phyloP scores from a whole-genome alignment of 306 rosid genomes.

The Parietaria judaica region DNA sequence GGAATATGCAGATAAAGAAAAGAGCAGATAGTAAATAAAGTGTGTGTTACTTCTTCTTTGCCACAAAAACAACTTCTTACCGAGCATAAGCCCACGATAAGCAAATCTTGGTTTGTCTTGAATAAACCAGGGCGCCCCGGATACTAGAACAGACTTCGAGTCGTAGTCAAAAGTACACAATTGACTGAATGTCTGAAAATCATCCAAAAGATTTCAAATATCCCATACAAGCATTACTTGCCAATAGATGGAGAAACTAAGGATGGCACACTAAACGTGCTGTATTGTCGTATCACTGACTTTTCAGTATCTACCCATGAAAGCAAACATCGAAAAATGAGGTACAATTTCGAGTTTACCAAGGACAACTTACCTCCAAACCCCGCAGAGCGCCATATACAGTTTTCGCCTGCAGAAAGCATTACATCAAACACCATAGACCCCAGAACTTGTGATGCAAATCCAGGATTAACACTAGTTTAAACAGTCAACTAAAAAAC shows the following conservation, averaged over 20 bases:
- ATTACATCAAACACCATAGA: slow-evolving; percentile 13
- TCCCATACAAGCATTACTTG: slow-evolving; percentile 1
- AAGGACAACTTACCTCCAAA: slow-evolving; percentile 39
- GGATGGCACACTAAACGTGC: too few relatives aligned
- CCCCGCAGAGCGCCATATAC: slow-evolving; percentile 55
- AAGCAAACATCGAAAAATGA: not conserved
- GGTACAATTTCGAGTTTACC: not conserved
- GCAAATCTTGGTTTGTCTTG: slow-evolving; percentile 79
- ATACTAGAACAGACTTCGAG: slow-evolving; percentile 59
- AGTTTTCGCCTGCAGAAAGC: slow-evolving; percentile 41
- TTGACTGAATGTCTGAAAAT: slow-evolving; percentile 90
- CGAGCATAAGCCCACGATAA: slow-evolving; percentile 85
- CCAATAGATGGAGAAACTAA: not conserved
- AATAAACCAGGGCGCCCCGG: slow-evolving; percentile 84
- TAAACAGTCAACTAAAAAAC: too few relatives aligned
- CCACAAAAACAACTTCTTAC: slow-evolving; percentile 33
- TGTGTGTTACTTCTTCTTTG: slow-evolving; percentile 3
- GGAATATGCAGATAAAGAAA: slow-evolving; percentile 1
- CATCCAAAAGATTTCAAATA: slow-evolving; percentile 16
- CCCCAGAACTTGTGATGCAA: not conserved
- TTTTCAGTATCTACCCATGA: not conserved
- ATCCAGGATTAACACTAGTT: too few relatives aligned
- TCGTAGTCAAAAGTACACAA: slow-evolving; percentile 71
- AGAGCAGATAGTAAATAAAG: slow-evolving; percentile 16
- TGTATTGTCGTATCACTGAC: not conserved